phyloP scores from a whole-genome alignment of 768 basidiomycete species.

The Suillus lakei region DNA sequence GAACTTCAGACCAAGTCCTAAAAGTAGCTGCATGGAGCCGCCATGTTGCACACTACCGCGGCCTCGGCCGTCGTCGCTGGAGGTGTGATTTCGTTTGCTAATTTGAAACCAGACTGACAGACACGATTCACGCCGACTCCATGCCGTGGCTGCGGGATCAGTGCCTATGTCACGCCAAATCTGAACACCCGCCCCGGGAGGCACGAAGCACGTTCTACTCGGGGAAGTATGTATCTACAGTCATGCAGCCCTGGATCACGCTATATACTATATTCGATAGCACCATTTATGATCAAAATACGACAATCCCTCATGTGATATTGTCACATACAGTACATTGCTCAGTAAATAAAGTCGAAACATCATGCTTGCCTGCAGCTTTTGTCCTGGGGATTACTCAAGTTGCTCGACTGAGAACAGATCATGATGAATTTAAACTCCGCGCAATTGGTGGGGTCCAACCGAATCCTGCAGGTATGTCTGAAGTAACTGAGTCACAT shows the following conservation, averaged over 20 bases:
- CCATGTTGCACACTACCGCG: background rate
- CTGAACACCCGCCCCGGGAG: background rate
- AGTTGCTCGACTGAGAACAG: too few relatives aligned
- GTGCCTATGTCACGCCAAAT: background rate
- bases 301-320: background rate
- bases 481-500: background rate
- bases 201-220: background rate
- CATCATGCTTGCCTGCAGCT: too few relatives aligned
- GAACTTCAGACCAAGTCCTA: background rate
- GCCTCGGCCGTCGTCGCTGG: too few relatives aligned
- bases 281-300: background rate
- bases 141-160: background rate
- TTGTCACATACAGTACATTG: background rate
- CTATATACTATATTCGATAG: background rate
- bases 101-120: background rate
- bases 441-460: too few relatives aligned
- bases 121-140: background rate
- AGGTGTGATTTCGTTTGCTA: background rate
- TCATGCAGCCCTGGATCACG: background rate
- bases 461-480: background rate
- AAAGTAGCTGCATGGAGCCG: too few relatives aligned
- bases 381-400: too few relatives aligned
- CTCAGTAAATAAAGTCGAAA: background rate
- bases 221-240: background rate
- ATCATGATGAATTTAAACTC: background rate